phyloP scores from a whole-genome alignment of 2,329 filamentous ascomycete species.

The Ceratocystis harringtonii region DNA sequence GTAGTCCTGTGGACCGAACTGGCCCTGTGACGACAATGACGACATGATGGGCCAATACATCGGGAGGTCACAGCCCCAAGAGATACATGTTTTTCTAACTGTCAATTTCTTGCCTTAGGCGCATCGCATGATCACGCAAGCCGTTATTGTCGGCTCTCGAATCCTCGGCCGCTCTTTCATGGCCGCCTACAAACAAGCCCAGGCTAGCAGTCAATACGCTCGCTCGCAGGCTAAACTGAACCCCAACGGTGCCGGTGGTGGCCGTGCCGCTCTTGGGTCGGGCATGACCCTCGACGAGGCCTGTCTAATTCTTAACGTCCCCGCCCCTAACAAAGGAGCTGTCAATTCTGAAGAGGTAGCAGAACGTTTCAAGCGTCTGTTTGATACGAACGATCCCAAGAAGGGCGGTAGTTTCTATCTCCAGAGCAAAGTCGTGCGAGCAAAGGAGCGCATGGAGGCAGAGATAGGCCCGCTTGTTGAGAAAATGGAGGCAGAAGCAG shows the following conservation, averaged over 20 bases:
- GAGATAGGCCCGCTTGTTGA: constrained; percentile 62
- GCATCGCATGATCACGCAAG: constrained; percentile 58
- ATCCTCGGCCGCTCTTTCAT: constrained; percentile 85
- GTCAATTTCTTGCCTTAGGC: constrained; percentile 9
- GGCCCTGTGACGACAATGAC: background rate
- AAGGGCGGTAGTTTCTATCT: constrained; percentile 97
- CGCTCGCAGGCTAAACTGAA: constrained; percentile 52
- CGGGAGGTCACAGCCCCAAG: too few species aligned
- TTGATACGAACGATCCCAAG: constrained; percentile 85
- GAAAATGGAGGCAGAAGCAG: constrained; percentile 58
- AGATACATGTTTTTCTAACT: background rate
- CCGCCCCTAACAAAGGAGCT: constrained; percentile 58
- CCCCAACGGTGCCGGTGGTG: constrained; percentile 29
- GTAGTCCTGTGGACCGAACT: background rate
- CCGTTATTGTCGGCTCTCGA: constrained; percentile 76
- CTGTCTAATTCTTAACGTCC: constrained; percentile 92
- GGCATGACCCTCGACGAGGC: constrained; percentile 91
- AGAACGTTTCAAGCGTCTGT: constrained; percentile 83
- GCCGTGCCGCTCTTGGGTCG: constrained; percentile 39
- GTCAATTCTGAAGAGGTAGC: constrained; percentile 66
- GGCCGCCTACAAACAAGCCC: constrained; percentile 91
- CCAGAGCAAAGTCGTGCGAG: constrained; percentile 88
- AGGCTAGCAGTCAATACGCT: constrained; percentile 70
- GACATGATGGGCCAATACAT: background rate
- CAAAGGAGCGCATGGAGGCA: constrained; percentile 79